Evolutionary conservation across 2,329 filamentous ascomycete genomes (phyloP), one percentile per base, ranked within the genome.

Genomic region (Colletotrichum filicis): DNA sequence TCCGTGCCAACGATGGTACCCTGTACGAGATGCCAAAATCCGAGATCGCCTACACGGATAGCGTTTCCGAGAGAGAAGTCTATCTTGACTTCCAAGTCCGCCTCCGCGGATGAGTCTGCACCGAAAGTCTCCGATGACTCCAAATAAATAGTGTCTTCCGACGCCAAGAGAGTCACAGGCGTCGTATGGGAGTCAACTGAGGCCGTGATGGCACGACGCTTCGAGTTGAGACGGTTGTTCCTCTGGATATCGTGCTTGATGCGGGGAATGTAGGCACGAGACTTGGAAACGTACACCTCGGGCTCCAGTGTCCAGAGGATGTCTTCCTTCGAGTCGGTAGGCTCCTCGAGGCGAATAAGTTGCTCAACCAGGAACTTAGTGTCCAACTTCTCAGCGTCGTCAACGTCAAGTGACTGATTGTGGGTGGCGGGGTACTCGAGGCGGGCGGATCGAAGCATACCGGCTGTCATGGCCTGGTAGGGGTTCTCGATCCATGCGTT

Each of bases 381-480:
- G 19, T 26, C 28, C 22, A 26, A 9, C n/a, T 46, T 22, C 9
- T 59, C 37, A 2, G 22, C 42, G 16, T 55, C 9, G 14, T 74
- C 74, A 1, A 75, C 24, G 52, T 75, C 74, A 14, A 75, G 37
- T 7, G 55, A 57, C 26, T 74, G 74, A 11, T 71, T 12, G 5
- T 68, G 35, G 14, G 65, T 42, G 28, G 61, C n/a, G 2, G 62
- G 66, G 9, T 74, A 35, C 56, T 75, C 74, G 6, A 66, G 56
- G 12, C 49, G 24, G n/a, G 66, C 49, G 7, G 73, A 53, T 11
- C 73, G 70, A 14, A 68, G 56, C 37, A 74, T 35, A 14, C 74
- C 74, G 4, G 64, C 55, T 24, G 49, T 63, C 67, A 77, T 77
- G 32, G 74, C 75, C 12, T 73, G 58, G 53, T 74, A 68, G 2